Evolutionary conservation across 768 basidiomycete genomes (phyloP).

Genomic region (Russula lepida): DNA sequence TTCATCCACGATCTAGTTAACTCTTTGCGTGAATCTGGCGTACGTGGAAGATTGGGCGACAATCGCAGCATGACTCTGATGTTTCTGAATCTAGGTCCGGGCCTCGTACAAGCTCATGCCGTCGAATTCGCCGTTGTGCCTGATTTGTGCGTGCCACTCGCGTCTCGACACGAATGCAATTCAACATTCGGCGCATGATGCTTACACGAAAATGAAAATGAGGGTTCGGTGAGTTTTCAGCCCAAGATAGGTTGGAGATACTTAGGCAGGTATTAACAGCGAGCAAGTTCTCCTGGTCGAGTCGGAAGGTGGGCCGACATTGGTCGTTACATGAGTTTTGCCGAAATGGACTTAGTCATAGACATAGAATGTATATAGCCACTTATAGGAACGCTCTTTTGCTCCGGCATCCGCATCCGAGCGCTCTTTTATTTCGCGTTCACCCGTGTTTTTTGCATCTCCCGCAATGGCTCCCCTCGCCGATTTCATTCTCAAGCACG

Average conservation of each 20-base stretch:
- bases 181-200: slow-evolving; percentile 36
- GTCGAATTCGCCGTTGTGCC: slow-evolving; percentile 49
- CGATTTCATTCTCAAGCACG: slow-evolving; percentile 53
- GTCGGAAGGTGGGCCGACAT: slow-evolving; percentile 42
- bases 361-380: slow-evolving; percentile 5
- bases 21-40: slow-evolving; percentile 51
- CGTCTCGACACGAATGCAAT: slow-evolving; percentile 35
- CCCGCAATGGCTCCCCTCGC: slow-evolving; percentile 61
- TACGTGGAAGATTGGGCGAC: slow-evolving; percentile 28
- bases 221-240: slow-evolving; percentile 32
- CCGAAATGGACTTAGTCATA: background rate
- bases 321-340: slow-evolving; percentile 42
- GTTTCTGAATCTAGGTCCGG: slow-evolving; percentile 36
- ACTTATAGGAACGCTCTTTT: background rate
- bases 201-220: slow-evolving; percentile 38
- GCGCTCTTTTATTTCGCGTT: background rate
- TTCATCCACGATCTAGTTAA: slow-evolving; percentile 59
- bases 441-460: slow-evolving; percentile 7
- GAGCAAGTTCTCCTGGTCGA: slow-evolving; percentile 45
- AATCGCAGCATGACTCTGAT: background rate
- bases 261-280: slow-evolving; percentile 25
- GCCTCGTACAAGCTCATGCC: slow-evolving; percentile 58
- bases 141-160: slow-evolving; percentile 47
- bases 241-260: background rate
- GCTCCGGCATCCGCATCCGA: background rate